A percentile compares a stretch with the other conserved stretches of the same genome.
Evolutionary conservation across 306 rosid genomes (phyloP).

Genomic region (Comarum palustre): DNA sequence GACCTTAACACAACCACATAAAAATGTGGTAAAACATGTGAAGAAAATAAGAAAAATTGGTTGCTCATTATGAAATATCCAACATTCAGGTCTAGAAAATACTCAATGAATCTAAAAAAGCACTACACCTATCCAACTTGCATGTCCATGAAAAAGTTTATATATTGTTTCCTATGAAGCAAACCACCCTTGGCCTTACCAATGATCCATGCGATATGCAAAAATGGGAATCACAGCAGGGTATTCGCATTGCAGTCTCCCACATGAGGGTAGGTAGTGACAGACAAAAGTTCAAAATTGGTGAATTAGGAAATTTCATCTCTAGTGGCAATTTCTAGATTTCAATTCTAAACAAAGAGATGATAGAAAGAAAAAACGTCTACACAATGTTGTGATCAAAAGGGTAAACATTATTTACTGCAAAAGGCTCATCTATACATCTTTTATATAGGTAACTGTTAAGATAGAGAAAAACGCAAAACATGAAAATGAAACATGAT

Average conservation of each 20-base stretch:
- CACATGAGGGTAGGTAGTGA: not conserved
- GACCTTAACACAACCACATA: conserved; percentile 43
- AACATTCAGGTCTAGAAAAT: not conserved
- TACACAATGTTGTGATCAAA: not conserved
- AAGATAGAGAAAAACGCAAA: not conserved
- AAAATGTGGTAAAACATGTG: conserved; percentile 9
- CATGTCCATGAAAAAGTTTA: not conserved
- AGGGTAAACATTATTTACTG: not conserved
- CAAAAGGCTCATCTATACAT: not conserved
- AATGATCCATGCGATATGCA: not conserved
- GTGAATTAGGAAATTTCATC: not conserved
- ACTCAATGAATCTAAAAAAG: not conserved
- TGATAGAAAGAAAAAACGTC: not conserved
- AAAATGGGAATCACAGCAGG: not conserved
- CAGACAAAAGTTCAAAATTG: not conserved
- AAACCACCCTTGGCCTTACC: not conserved
- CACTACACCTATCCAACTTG: not conserved
- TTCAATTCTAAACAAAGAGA: not conserved
- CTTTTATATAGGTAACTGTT: not conserved
- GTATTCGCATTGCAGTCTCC: not conserved
- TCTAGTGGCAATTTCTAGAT: not conserved
- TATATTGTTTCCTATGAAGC: not conserved
- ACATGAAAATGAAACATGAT: not conserved
- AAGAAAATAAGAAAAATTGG: not conserved
- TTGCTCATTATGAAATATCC: not conserved